Evolutionary conservation across 495 filamentous ascomycete genomes (phyloP).

Genomic region (Trichoderma parareesei): DNA sequence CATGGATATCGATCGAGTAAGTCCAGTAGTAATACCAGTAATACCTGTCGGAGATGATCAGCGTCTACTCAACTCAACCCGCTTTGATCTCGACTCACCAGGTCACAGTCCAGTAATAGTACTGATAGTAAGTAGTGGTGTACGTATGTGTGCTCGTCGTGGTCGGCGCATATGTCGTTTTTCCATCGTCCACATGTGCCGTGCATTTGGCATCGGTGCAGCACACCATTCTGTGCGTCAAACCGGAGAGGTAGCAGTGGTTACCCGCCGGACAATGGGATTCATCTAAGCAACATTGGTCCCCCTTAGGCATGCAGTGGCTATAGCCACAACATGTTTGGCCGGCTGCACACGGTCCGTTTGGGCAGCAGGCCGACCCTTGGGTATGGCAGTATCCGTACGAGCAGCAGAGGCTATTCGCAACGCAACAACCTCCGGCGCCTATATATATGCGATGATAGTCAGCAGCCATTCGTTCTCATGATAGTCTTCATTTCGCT

Average conservation of each 20-base stretch:
- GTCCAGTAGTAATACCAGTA: slow-evolving; percentile 20
- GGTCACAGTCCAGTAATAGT: slow-evolving; percentile 14
- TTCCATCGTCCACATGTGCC: slow-evolving; percentile 13
- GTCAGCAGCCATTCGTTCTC: neutral
- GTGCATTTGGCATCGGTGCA: slow-evolving; percentile 15
- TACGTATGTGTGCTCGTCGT: slow-evolving; percentile 8
- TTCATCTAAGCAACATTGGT: slow-evolving; percentile 22
- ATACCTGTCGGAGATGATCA: neutral
- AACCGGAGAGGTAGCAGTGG: slow-evolving; percentile 15
- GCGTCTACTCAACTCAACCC: neutral
- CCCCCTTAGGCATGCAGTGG: slow-evolving; percentile 19
- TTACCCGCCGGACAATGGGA: slow-evolving; percentile 22
- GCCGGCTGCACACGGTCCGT: slow-evolving; percentile 18
- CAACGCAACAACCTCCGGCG: slow-evolving; percentile 22
- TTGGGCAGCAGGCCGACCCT: slow-evolving; percentile 19
- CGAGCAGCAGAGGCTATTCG: slow-evolving; percentile 17
- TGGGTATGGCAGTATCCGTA: slow-evolving; percentile 20
- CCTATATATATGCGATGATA: slow-evolving; percentile 8
- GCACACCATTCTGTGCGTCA: neutral
- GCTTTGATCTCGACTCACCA: neutral
- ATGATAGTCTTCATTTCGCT: neutral
- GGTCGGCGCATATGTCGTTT: neutral
- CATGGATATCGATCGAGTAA: slow-evolving; percentile 17
- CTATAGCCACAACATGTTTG: slow-evolving; percentile 19
- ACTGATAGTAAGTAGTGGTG: slow-evolving; percentile 7